phyloP scores from a whole-genome alignment of 495 filamentous ascomycete genomes.

The Hypomontagnella monticulosa region DNA sequence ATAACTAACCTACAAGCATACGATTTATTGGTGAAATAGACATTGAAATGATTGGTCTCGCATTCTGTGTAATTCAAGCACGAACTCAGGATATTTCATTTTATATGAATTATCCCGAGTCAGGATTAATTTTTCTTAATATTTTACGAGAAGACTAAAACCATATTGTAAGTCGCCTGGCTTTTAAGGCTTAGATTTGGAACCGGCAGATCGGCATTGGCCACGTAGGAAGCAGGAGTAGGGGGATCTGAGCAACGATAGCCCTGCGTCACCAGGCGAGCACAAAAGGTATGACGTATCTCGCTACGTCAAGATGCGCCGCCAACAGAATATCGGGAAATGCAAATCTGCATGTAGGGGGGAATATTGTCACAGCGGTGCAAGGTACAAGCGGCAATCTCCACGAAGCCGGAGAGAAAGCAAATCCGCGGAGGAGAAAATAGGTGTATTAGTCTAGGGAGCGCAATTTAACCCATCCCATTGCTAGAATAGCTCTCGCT shows the following conservation, averaged over 20 bases:
- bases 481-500: conserved; percentile 24
- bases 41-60: not conserved
- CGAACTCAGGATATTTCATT: conserved; percentile 12
- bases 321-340: conserved; percentile 16
- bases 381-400: not conserved
- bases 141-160: conserved; percentile 13
- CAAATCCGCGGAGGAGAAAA: conserved; percentile 20
- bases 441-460: conserved; percentile 38
- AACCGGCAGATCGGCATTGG: conserved; percentile 29
- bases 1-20: conserved; percentile 8
- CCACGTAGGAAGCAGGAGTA: conserved; percentile 17
- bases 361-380: conserved; percentile 11
- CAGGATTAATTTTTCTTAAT: conserved; percentile 2
- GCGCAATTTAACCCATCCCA: conserved; percentile 31
- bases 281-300: conserved; percentile 34
- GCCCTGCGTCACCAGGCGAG: conserved; percentile 26
- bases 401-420: conserved; percentile 4
- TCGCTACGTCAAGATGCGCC: conserved; percentile 37
- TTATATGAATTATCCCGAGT: not conserved
- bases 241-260: conserved; percentile 4
- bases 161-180: conserved; percentile 19
- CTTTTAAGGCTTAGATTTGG: conserved; percentile 22
- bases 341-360: conserved; percentile 7
- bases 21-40: conserved; percentile 1
- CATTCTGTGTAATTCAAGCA: conserved; percentile 14